phyloP scores from a whole-genome alignment of 805 yeast species.

The Lipomyces spencermartinsiae region DNA sequence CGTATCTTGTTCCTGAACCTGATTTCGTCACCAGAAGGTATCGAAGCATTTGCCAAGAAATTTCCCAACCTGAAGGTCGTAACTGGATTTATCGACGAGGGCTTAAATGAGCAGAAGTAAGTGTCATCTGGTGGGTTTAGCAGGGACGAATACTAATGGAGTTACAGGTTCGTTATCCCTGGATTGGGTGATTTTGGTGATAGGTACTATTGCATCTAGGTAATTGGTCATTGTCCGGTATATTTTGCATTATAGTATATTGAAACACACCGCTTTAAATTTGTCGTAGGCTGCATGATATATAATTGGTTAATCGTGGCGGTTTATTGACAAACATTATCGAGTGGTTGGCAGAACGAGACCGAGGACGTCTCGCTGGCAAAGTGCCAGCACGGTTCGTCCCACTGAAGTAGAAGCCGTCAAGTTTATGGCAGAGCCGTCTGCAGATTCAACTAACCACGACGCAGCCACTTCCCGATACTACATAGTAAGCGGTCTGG shows the following conservation, averaged over 20 bases:
- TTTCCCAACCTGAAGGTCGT: slow-evolving; percentile 87
- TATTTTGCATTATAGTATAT: not conserved
- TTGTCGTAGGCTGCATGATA: too few relatives aligned
- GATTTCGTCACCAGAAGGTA: slow-evolving; percentile 95
- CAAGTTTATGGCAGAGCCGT: too few relatives aligned
- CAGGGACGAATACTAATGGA: not conserved
- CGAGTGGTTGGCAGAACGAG: too few relatives aligned
- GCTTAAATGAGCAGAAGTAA: slow-evolving; percentile 78
- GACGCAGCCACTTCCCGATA: too few relatives aligned
- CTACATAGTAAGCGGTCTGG: too few relatives aligned
- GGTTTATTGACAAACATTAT: too few relatives aligned
- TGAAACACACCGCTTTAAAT: too few relatives aligned
- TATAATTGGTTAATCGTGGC: too few relatives aligned
- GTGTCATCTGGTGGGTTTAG: slow-evolving; percentile 1
- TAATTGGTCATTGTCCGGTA: not conserved
- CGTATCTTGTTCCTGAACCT: slow-evolving; percentile 89
- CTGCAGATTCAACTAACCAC: too few relatives aligned
- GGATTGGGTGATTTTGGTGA: slow-evolving; percentile 99
- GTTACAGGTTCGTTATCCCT: slow-evolving; percentile 68
- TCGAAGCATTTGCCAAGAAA: slow-evolving; percentile 72
- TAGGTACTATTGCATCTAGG: slow-evolving; percentile 87
- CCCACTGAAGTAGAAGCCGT: too few relatives aligned
- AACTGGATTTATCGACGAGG: slow-evolving; percentile 91
- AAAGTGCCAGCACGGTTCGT: too few relatives aligned
- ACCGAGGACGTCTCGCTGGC: too few relatives aligned